These are phyloP conservation scores for Verticillium nubilum DNA, from an alignment of 2,329 filamentous ascomycete species.

Conservation along the genomic window DNA sequence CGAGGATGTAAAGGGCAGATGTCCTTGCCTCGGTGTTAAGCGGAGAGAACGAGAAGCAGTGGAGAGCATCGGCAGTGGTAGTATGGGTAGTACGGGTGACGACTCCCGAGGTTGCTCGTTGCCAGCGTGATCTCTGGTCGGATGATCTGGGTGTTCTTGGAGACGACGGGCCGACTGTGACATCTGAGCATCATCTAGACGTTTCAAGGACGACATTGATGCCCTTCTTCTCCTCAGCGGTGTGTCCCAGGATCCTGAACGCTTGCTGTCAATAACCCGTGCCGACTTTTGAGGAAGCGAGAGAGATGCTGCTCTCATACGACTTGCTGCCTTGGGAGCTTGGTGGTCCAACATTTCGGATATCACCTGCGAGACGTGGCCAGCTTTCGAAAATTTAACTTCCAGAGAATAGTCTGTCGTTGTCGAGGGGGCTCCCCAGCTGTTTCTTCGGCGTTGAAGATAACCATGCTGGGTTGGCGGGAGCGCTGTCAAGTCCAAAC, in stretches of 20 bases:
- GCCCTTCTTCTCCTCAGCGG: background rate
- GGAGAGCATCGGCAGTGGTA: background rate
- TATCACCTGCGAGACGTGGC: background rate
- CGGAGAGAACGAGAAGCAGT: background rate
- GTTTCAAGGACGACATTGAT: background rate
- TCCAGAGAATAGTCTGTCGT: background rate
- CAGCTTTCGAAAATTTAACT: background rate
- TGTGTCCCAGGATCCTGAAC: no score
- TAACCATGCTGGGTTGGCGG: background rate
- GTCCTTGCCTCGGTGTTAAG: background rate
- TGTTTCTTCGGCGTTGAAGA: background rate
- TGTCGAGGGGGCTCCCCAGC: background rate
- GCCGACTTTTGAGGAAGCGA: no score
- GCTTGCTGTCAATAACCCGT: no score
- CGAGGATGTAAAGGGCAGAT: constrained; percentile 13
- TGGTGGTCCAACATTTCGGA: no score
- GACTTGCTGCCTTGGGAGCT: no score
- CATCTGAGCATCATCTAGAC: background rate
- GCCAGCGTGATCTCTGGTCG: background rate
- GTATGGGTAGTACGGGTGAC: background rate
- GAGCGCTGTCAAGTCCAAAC: background rate
- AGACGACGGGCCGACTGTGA: background rate
- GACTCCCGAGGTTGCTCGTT: background rate
- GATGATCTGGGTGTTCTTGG: background rate
- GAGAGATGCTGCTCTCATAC: no score